Percentiles rank a stretch among this genome's conserved stretches.
Conservation (phyloP, 805 yeast species). For the Saccharomyces eubayanus region DNA sequence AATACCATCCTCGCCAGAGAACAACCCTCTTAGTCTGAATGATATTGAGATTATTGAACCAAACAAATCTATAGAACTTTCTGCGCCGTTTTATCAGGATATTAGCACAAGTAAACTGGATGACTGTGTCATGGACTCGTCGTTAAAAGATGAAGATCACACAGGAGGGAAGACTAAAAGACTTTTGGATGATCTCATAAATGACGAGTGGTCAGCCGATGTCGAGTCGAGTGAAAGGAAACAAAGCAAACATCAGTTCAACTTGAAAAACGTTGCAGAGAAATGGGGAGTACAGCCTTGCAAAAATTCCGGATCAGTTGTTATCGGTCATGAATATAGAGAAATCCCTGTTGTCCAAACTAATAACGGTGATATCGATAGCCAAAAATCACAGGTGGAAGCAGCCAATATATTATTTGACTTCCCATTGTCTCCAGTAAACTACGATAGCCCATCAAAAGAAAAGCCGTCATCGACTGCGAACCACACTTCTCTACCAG, state of each 20-base stretch:
- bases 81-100: constrained; percentile 19
- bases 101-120: constrained; percentile 6
- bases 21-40: neutral
- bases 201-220: constrained; percentile 9
- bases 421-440: neutral
- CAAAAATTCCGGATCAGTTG: neutral
- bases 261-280: neutral
- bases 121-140: neutral
- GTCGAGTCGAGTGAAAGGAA: neutral
- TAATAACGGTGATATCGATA: neutral
- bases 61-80: constrained; percentile 16
- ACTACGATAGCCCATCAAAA: neutral
- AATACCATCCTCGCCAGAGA: neutral
- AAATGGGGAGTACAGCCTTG: neutral
- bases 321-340: neutral
- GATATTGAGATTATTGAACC: neutral
- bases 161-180: constrained; percentile 2
- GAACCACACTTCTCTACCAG: neutral
- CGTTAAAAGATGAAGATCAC: neutral
- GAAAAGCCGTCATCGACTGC: neutral
- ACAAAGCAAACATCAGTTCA: neutral
- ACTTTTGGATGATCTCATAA: constrained; percentile 12
- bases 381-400: neutral
- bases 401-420: neutral
- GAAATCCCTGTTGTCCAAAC: neutral